A percentile compares a stretch with the other conserved stretches of the same genome.
phyloP scores from a whole-genome alignment of 192 early-diverging fungal genomes.

The Linnemannia schmuckeri region DNA sequence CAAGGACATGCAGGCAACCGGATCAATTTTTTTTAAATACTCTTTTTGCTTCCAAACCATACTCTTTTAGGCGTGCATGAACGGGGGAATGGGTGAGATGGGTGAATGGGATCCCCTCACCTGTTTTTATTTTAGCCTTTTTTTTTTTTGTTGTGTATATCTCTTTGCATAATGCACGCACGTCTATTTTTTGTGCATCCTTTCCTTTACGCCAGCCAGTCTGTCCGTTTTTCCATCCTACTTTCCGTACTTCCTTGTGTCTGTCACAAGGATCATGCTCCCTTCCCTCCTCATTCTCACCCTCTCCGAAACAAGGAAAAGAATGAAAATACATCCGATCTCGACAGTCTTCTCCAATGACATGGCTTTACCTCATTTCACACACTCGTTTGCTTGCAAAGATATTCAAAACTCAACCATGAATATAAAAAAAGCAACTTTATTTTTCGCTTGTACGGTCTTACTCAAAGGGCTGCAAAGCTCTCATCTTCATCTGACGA shows the following conservation, averaged over 20 bases:
- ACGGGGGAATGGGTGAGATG: background rate
- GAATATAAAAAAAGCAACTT: background rate
- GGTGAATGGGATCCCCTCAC: background rate
- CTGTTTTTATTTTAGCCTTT: background rate
- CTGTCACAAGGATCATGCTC: background rate
- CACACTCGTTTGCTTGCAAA: too few relatives aligned
- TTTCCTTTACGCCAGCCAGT: too few relatives aligned
- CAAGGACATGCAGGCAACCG: background rate
- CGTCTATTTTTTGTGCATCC: background rate
- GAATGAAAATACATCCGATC: background rate
- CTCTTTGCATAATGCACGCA: background rate
- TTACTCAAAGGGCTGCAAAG: background rate
- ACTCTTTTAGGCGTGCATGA: background rate
- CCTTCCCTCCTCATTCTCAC: background rate
- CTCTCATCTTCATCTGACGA: conserved; percentile 10
- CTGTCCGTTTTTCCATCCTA: too few relatives aligned
- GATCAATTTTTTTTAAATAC: background rate
- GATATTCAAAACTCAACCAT: background rate
- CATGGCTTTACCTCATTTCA: background rate
- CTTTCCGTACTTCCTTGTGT: too few relatives aligned
- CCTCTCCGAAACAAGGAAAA: background rate
- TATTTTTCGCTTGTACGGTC: background rate
- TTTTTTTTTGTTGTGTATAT: background rate
- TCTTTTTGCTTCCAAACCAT: background rate
- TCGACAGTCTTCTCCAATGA: background rate